A percentile compares a stretch with the other conserved stretches of the same genome.
Conservation (phyloP, 2,329 filamentous ascomycete genomes). For the Sporothrix euskadiensis region DNA sequence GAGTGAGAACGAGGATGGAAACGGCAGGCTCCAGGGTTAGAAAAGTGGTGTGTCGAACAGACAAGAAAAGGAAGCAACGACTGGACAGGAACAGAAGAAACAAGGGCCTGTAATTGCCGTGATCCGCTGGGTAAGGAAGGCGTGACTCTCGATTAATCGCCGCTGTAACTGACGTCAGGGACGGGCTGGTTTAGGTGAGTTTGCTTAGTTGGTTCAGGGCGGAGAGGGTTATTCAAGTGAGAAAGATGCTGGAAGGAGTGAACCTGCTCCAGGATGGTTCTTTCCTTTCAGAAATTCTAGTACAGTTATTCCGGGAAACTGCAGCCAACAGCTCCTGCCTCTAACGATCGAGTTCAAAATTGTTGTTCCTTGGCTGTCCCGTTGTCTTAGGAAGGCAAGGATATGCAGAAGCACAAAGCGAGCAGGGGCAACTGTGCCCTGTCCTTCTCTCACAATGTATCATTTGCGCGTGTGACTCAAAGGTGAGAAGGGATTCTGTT, state of each 20-base stretch:
- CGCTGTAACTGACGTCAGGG: conserved; percentile 21
- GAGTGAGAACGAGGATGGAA: neutral
- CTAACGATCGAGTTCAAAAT: neutral
- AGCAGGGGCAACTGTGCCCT: neutral
- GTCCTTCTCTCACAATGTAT: neutral
- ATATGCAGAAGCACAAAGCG: neutral
- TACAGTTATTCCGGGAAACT: neutral
- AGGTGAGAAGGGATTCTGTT: neutral
- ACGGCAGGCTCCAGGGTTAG: neutral
- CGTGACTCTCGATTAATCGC: neutral
- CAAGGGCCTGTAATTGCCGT: neutral
- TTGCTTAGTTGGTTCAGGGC: neutral
- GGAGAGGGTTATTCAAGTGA: neutral
- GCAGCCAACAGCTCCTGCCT: neutral
- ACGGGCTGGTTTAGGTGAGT: neutral
- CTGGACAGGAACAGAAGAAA: neutral
- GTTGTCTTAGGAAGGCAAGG: neutral
- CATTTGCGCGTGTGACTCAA: conserved; percentile 18
- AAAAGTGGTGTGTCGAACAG: neutral
- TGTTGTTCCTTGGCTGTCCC: neutral
- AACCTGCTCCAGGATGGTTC: neutral
- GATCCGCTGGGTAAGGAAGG: neutral
- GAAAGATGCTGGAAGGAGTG: neutral
- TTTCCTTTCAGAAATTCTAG: neutral
- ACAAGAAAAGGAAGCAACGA: neutral